These are phyloP conservation scores for Aureobasidium namibiae DNA, from an alignment of 2,329 filamentous ascomycete genomes.

Conservation along the genomic window DNA sequence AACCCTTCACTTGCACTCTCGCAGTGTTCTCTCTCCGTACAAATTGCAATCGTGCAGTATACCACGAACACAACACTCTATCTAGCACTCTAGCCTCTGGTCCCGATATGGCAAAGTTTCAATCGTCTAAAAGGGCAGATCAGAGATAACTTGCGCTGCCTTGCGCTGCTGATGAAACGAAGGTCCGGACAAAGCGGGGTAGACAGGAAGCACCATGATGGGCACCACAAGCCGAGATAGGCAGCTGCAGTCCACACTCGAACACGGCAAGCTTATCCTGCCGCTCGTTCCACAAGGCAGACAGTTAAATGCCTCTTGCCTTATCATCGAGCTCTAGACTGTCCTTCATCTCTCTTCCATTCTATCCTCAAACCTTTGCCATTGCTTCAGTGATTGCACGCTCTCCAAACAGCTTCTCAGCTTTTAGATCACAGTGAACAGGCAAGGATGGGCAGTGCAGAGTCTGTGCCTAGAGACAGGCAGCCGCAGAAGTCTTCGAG, in stretches of 20 bases:
- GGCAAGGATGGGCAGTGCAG: constrained; percentile 1
- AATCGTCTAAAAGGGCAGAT: no score
- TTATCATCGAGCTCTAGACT: neutral
- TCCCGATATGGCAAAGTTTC: no score
- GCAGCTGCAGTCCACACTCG: neutral
- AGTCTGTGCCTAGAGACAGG: constrained; percentile 7
- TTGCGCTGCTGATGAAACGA: no score
- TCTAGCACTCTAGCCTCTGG: no score
- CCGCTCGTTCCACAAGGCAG: neutral
- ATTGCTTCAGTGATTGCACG: neutral
- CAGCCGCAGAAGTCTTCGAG: neutral
- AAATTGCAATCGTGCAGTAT: no score
- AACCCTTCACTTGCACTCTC: no score
- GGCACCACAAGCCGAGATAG: neutral
- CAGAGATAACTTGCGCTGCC: no score
- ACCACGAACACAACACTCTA: no score
- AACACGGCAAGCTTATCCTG: neutral
- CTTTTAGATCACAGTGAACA: neutral
- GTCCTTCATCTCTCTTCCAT: neutral
- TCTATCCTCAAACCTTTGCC: neutral
- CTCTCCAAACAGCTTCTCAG: neutral
- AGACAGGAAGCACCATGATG: neutral
- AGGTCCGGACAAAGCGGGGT: neutral
- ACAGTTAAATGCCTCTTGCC: neutral
- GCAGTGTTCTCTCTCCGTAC: no score